Base-by-base conservation (phyloP, 2,329 filamentous ascomycete species). In the Pyrenophora graminea region DNA sequence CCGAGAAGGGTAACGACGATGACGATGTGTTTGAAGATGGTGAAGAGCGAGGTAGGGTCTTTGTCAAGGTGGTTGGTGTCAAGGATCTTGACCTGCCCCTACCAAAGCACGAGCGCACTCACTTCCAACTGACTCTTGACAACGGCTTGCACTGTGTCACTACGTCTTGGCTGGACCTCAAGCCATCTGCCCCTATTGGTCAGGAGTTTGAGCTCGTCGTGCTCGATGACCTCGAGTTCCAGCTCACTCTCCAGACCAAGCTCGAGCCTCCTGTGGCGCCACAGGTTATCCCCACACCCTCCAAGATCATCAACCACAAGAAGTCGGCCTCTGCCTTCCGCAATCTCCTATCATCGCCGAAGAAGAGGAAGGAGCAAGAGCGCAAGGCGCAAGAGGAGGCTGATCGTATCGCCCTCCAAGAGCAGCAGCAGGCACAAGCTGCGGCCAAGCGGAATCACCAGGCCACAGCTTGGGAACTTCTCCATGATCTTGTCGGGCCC, bases 191-290 rank as follows among this genome's bases (percentile, higher is more conserved):
- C 2, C 91, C 94, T 0, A 97, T 99, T 62, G 94, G 93, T 6
- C 94, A 99, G 69, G 94, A 99, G 71, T 99, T 99, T 64, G 94
- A 99, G 76, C 85, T 99, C 38, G 92, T 97, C 27, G 94, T 99
- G 21, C 87, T 95, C 42, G 94, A 96, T 63, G 94, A 99, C 64
- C 85, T 99, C n/a, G 94, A 99, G 73, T 99, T 99, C 77, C 94
- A 99, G 75, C 84, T 99, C 33, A 97, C 94, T 0, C 83, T 99
- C 12, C 96, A 97, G 62, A 95, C 96, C 59, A 97, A 97, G 78
- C 82, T 97, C 60, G 90, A 92, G 68, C 90, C 89, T 5, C 85
- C 87, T 21, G 82, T 88, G 17, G 76, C 79, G 50, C 73, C 75
- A 55, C 59, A 63, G 38, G 55, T 72, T 31, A 68, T 74, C 21